Evolutionary conservation across 1,284 basidiomycete genomes (phyloP), one percentile per base, ranked within the genome.

Genomic region (Cryptococcus hybrid): DNA sequence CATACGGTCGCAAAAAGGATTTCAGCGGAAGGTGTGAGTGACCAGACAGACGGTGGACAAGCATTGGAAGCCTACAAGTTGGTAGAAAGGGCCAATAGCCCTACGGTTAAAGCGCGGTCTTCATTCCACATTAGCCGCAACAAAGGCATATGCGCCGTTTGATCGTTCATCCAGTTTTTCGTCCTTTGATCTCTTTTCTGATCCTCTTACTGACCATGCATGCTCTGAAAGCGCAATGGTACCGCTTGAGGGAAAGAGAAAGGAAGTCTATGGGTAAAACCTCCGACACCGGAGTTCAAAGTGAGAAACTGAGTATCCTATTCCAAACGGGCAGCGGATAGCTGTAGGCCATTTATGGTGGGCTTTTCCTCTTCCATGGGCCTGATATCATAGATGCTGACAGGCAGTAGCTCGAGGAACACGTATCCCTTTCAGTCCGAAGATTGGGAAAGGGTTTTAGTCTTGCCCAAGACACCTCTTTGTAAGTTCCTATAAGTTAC

Each of bases 341-440:
- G 74, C 73, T 36, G 69, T 76, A 2, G 78, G 76, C 8, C 78
- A 79, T 56, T 79, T 55, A 77, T 79, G 75, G 76, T 78, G 50
- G 45, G 71, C 24, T 24, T 24, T 40, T 44, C 2, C 9, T 7
- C 24, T 43, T 7, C 36, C 13, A 7, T 39, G 8, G 12, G 34
- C n/a, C n/a, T 11, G 6, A 7, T 18, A 7, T 18, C 13, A 6
- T 37, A 30, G 3, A 37, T 42, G 24, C 7, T 51, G 15, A 18
- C 36, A 24, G 2, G 15, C 13, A 18, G 13, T 38, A 79, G 78
- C 68, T 79, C 4, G 78, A n/a, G 77, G 0, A 78, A 78, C 57
- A 78, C 76, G 2, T 74, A 77, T 55, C 72, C 62, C 5, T 79
- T 71, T 59, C 75, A 68, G 0, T 60, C 64, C 11, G 24, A 62